A percentile compares a stretch with the other conserved stretches of the same genome.
Conservation (phyloP, 768 basidiomycete genomes). For the Russula foetens region DNA sequence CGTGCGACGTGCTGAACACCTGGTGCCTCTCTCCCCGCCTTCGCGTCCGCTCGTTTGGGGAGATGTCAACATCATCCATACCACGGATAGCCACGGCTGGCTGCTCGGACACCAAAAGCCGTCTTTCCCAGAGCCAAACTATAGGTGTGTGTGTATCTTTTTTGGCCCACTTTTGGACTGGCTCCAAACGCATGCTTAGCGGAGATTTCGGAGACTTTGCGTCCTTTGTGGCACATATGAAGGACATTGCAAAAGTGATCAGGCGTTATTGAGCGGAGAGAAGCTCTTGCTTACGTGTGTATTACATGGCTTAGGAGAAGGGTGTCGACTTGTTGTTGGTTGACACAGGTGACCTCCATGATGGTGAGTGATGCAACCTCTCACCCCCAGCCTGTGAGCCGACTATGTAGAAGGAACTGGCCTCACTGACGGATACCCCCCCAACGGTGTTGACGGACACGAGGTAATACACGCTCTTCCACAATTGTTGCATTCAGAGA, state of each 20-base stretch:
- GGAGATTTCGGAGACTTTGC: constrained; percentile 76
- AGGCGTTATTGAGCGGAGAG: neutral
- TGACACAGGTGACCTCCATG: constrained; percentile 74
- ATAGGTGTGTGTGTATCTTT: constrained; percentile 35
- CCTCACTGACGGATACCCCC: constrained; percentile 64
- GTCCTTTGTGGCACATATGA: constrained; percentile 82
- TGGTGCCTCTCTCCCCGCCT: constrained; percentile 44
- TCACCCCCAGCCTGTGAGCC: neutral
- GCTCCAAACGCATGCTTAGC: constrained; percentile 20
- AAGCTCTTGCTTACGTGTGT: neutral
- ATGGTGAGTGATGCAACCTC: constrained; percentile 34
- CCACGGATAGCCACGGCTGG: constrained; percentile 81
- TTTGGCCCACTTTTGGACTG: neutral
- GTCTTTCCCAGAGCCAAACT: constrained; percentile 68
- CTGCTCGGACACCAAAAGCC: constrained; percentile 76
- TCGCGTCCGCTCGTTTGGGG: constrained; percentile 70
- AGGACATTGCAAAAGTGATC: constrained; percentile 54
- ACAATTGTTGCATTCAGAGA: neutral
- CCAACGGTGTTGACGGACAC: constrained; percentile 64
- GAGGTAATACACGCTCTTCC: constrained; percentile 35
- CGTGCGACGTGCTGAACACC: constrained; percentile 31
- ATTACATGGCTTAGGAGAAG: constrained; percentile 35
- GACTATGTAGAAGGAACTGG: constrained; percentile 48
- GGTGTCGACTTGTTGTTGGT: constrained; percentile 80
- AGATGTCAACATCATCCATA: constrained; percentile 83